Evolutionary conservation across 257 asterid species (phyloP), one percentile per base, ranked within the genome.

Genomic region (Agastache rugosa): DNA sequence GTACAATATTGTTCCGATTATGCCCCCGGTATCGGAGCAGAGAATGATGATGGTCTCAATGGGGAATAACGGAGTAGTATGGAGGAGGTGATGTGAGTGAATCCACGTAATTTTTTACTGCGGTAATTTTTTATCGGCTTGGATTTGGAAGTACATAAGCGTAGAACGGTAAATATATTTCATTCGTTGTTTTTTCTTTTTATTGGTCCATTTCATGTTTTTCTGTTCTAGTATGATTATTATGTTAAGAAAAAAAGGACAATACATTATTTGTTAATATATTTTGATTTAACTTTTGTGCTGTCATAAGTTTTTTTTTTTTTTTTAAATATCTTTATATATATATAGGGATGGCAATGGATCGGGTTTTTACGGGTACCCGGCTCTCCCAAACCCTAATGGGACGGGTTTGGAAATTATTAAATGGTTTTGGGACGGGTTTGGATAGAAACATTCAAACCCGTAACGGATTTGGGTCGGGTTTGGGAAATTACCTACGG

Each of bases 1-100:
- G 29, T 85, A 80, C 63, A 80, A 71, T 72, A 39, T 86, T 58
- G 67, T 87, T 67, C 88, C 89, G 39, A 74, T 79, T 2, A 44
- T 75, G 76, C 70, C 85, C 4, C 44, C 80, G 9, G 70, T 69
- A 54, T 56, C 79, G 58, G 85, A 74, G 71, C 86, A 71, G 85
- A 65, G 75, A 54, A 60, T 79, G 71, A 47, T 79, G 75, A 48
- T 59, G 78, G 81, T 56, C 48, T 63, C 81, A 11, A 60, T 63
- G n/a, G 73, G 64, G 23, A 80, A 83, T 69, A 80, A 81, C 66
- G 48, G 42, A 8, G 2, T 37, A 37, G 65, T 68, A 41, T 27
- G 47, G 79, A 70, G 71, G 51, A n/a, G n/a, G n/a, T n/a, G n/a
- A n/a, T n/a, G n/a, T 77, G 68, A 80, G 81, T 73, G 81, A 72